Evolutionary conservation across 768 basidiomycete genomes (phyloP).

Genomic region (Terana coerulea): DNA sequence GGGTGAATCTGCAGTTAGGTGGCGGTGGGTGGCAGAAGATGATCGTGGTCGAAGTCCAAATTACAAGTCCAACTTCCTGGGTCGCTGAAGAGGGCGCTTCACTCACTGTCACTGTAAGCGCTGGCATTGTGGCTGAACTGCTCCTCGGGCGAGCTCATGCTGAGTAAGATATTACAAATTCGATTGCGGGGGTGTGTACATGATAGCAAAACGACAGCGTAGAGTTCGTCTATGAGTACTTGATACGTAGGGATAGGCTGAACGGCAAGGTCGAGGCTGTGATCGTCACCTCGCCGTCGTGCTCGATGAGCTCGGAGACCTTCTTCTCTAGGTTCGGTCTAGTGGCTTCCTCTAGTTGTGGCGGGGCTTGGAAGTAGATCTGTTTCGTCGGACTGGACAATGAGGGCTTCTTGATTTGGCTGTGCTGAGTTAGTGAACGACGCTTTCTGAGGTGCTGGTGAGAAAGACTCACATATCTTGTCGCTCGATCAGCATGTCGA

Average conservation of each 20-base stretch:
- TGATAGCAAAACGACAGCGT: no score
- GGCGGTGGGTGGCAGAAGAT: neutral
- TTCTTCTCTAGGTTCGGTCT: conserved; percentile 89
- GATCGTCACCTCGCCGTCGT: conserved; percentile 79
- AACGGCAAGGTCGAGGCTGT: conserved; percentile 91
- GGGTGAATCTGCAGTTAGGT: neutral
- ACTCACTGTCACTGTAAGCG: no score
- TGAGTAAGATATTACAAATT: neutral
- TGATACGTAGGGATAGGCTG: conserved; percentile 66
- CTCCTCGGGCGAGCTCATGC: no score
- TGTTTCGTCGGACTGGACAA: conserved; percentile 71
- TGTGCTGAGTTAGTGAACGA: conserved; percentile 27
- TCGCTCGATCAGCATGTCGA: conserved; percentile 82
- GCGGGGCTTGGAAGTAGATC: conserved; percentile 92
- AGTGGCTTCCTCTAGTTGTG: conserved; percentile 84
- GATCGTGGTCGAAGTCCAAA: no score
- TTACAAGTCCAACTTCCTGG: no score
- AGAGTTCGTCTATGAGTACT: conserved; percentile 38
- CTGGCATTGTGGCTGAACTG: no score
- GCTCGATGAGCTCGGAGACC: conserved; percentile 73
- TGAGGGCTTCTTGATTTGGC: conserved; percentile 97
- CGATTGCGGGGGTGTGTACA: neutral
- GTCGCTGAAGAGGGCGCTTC: no score
- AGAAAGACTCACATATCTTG: conserved; percentile 76
- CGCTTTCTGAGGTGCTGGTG: neutral